These are phyloP conservation scores for Chenopodium album DNA, from an alignment of 148 eudicot genomes.

Conservation along the genomic window DNA sequence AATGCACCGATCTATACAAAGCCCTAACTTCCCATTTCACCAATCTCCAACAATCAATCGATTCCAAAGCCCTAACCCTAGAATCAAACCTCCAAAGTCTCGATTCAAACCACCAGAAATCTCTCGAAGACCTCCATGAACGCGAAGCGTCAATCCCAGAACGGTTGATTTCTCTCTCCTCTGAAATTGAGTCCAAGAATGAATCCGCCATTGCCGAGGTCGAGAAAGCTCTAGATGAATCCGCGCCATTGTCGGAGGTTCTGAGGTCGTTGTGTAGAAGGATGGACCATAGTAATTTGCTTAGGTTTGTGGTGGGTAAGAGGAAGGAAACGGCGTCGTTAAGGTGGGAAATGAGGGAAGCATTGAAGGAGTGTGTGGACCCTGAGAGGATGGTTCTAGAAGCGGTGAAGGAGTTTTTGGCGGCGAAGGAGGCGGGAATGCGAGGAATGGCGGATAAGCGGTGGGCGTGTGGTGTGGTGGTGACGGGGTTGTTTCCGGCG, in stretches of 20 bases:
- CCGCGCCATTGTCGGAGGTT: conserved; percentile 17
- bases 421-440: conserved; percentile 22
- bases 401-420: conserved; percentile 47
- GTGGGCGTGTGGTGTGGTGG: conserved; percentile 47
- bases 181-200: conserved; percentile 31
- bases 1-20: conserved; percentile 44
- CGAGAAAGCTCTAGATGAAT: conserved; percentile 9
- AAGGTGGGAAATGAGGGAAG: conserved; percentile 33
- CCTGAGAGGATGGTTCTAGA: conserved; percentile 45
- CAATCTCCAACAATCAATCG: conserved; percentile 32
- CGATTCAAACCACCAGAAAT: conserved; percentile 23
- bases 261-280: conserved; percentile 37
- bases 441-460: conserved; percentile 38
- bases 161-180: conserved; percentile 20
- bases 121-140: conserved; percentile 26
- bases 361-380: conserved; percentile 44
- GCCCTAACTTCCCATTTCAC: conserved; percentile 47
- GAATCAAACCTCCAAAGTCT: conserved; percentile 40
- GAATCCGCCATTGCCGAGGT: conserved; percentile 36
- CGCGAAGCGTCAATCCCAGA: conserved; percentile 46
- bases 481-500: conserved; percentile 38
- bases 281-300: conserved; percentile 40
- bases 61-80: conserved; percentile 39
- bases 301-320: conserved; percentile 35
- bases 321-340: conserved; percentile 39